Percentiles rank a stretch among this genome's conserved stretches.
phyloP scores from a whole-genome alignment of 768 basidiomycete genomes.

The Tulasnella sp. region DNA sequence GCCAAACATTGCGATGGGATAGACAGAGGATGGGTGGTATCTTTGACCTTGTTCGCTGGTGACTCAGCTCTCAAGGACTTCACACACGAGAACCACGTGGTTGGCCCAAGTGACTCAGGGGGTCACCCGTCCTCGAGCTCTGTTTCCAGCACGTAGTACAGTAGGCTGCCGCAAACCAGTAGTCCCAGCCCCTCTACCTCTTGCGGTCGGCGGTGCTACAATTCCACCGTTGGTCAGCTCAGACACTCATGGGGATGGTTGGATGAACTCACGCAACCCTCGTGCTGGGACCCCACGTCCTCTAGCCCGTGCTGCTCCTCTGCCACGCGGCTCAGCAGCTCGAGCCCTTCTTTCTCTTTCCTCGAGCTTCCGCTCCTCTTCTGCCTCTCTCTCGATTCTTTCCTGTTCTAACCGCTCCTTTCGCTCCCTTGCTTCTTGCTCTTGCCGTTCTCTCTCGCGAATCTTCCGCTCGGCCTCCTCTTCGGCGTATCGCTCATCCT shows the following conservation, averaged over 20 bases:
- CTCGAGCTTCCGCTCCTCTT: slow-evolving; percentile 11
- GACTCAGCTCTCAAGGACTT: no score
- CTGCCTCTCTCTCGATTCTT: slow-evolving; percentile 12
- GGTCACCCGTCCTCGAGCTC: no score
- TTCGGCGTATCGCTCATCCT: slow-evolving; percentile 14
- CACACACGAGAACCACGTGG: no score
- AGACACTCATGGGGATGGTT: neutral
- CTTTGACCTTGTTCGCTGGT: no score
- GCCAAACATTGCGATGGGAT: slow-evolving; percentile 18
- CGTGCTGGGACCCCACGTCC: slow-evolving; percentile 1
- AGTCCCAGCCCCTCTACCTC: neutral
- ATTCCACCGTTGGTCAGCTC: neutral
- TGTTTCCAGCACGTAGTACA: slow-evolving; percentile 2
- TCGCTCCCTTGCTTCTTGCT: slow-evolving; percentile 15
- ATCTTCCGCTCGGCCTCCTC: slow-evolving; percentile 5
- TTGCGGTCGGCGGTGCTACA: neutral
- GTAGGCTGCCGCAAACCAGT: slow-evolving; percentile 8
- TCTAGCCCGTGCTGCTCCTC: neutral
- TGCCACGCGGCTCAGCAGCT: neutral
- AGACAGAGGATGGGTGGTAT: no score
- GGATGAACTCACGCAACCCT: neutral
- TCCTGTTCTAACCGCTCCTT: slow-evolving; percentile 13
- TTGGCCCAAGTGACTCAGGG: no score
- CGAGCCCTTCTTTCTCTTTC: slow-evolving; percentile 13
- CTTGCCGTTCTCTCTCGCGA: slow-evolving; percentile 5